Evolutionary conservation across 1,284 basidiomycete species (phyloP), one percentile per base, ranked within the genome.

Genomic region (Schizophyllum amplum): DNA sequence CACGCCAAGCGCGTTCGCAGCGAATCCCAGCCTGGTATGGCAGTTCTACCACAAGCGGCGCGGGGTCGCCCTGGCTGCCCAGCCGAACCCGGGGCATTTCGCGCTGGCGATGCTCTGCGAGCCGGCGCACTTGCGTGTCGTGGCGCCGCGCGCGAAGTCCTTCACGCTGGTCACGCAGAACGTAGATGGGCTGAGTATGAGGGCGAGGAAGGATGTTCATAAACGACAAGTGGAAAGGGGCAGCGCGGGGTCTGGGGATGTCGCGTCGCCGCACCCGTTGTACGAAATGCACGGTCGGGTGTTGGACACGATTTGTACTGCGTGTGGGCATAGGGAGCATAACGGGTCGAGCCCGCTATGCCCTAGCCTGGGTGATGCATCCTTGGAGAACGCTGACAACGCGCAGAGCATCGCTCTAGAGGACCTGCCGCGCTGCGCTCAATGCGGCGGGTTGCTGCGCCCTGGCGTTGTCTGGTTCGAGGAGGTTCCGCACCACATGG

Each of bases 391-490:
- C n/a, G n/a, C n/a, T n/a, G n/a, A n/a, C n/a, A n/a, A 68, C 42
- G 78, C 79, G 60, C 72, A 73, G 1, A 64, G 72, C 13, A 80
- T 86, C 23, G 68, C 76, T 13, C 55, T 68, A 24, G 65, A 69
- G 1, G 68, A 75, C 4, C 68, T 87, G 27, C 85, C 84, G 0
- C 69, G 71, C 0, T 87, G 84, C 65, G 64, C 66, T 15, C 68
- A 72, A 56, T 86, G 83, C 60, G 72, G 72, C 1, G 71, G 68
- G 0, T 71, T 87, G 5, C 71, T 77, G 1, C 72, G 84, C 23
- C 84, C 84, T 2, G 82, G 78, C 1, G 83, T 86, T 4, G 81
- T 87, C 0, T 87, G 83, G 84, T 87, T 87, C 63, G 83, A 78
- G 4, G 84, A 86, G 66, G 60, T 51, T 25, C 79, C 79, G 13